Percentiles rank a stretch among this genome's conserved stretches.
phyloP scores from a whole-genome alignment of 495 filamentous ascomycete species.

The Xylaria longipes region DNA sequence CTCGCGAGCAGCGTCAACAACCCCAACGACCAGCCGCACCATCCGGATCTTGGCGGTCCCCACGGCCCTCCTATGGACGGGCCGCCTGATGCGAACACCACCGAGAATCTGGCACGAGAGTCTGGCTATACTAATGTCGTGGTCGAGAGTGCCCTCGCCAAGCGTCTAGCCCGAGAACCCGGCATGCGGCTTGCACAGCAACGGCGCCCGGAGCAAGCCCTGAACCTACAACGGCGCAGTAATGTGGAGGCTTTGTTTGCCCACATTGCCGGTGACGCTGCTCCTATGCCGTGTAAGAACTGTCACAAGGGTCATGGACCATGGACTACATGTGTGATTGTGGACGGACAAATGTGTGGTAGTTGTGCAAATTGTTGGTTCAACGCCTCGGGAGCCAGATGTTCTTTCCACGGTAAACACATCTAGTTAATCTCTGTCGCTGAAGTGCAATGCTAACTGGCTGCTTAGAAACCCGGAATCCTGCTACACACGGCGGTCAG shows the following conservation, averaged over 20 bases:
- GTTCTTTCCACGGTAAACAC: conserved; percentile 57
- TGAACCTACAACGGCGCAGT: conserved; percentile 54
- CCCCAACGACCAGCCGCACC: conserved; percentile 26
- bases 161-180: conserved; percentile 51
- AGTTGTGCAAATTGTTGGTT: conserved; percentile 62
- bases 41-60: conserved; percentile 30
- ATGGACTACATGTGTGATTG: conserved; percentile 54
- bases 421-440: not conserved
- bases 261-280: conserved; percentile 53
- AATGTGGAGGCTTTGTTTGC: conserved; percentile 59
- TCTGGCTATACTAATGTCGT: conserved; percentile 50
- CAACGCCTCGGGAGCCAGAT: conserved; percentile 56
- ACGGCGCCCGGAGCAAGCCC: conserved; percentile 51
- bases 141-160: conserved; percentile 55
- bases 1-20: conserved; percentile 39
- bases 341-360: conserved; percentile 59
- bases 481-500: conserved; percentile 33
- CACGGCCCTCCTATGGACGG: conserved; percentile 34
- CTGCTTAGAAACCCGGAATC: conserved; percentile 38
- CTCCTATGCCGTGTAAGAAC: conserved; percentile 55
- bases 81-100: conserved; percentile 41
- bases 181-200: conserved; percentile 53
- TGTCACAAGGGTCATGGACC: conserved; percentile 60
- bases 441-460: conserved; percentile 9
- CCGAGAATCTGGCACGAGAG: conserved; percentile 48